Evolutionary conservation across 106 monocot genomes (phyloP), one percentile per base, ranked within the genome.

Genomic region (Agapanthus africanus): DNA sequence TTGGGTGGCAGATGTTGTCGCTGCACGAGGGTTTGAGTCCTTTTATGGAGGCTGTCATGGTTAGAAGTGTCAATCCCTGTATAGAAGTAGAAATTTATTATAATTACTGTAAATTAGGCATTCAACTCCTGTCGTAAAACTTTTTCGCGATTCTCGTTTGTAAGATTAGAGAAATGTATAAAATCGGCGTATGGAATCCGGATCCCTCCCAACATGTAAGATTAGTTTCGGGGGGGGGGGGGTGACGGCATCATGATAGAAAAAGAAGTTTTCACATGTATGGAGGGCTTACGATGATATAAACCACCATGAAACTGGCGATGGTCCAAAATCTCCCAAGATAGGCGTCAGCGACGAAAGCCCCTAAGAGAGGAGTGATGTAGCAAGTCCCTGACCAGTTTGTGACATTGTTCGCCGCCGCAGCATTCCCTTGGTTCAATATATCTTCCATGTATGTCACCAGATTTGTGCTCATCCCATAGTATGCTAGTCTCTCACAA

Each of bases 321-420:
- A 85, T 85, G 11, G 84, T 85, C 73, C 67, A 72, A 40, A 71
- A 85, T 80, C 84, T 73, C 28, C 80, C 80, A 37, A 77, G 41
- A 30, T 85, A 85, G 22, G 84, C 80, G 47, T 85, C 84, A 39
- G 84, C 84, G 1, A 85, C 16, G 46, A 85, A 85, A 63, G 84
- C 84, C 16, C 84, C 84, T 4, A 85, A 52, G n/a, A 84, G 71
- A 9, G 84, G 84, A 63, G 40, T 85, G 67, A 80, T 63, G 71
- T 85, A 85, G 63, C 84, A 80, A 28, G 84, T 85, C 7, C 84
- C 84, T 2, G 74, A 78, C 84, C 84, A 85, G 77, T 80, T 85
- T 0, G 80, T 85, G 67, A 85, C 84, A 38, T 56, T 85, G 67
- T 70, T 85, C 14, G 84, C 80, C 18, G 84, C 80, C 1, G 21